A percentile compares a stretch with the other conserved stretches of the same genome.
Evolutionary conservation across 106 monocot species (phyloP).

Genomic region (Dendrobium officinale): DNA sequence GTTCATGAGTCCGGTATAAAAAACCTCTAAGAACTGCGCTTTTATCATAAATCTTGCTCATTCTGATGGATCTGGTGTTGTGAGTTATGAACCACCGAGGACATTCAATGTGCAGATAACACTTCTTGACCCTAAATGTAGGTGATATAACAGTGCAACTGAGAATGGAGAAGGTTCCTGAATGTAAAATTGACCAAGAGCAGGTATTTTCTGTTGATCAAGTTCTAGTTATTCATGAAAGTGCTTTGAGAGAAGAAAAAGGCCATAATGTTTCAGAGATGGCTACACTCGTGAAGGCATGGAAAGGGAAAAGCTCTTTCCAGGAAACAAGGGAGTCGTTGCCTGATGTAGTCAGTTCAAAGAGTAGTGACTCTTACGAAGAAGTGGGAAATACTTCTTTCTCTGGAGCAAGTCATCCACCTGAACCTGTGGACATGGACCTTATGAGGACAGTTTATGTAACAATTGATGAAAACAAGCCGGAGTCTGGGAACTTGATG

Average conservation of each 20-base stretch:
- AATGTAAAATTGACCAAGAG: slow-evolving; percentile 8
- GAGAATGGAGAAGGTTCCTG: slow-evolving; percentile 27
- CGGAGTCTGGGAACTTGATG: slow-evolving; percentile 36
- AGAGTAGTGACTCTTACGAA: slow-evolving; percentile 44
- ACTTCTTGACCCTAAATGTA: not conserved
- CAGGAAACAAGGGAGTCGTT: slow-evolving; percentile 28
- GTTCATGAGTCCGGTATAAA: not conserved
- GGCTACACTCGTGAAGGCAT: slow-evolving; percentile 11
- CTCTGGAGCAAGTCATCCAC: slow-evolving; percentile 87
- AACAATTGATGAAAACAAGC: slow-evolving; percentile 50
- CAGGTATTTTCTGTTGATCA: slow-evolving; percentile 3
- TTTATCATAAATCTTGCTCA: not conserved
- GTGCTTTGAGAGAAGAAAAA: slow-evolving; percentile 15
- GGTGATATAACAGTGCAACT: slow-evolving; percentile 15
- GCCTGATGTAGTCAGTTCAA: slow-evolving; percentile 33
- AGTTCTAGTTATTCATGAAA: not conserved
- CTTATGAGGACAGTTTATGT: slow-evolving; percentile 73
- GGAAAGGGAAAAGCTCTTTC: slow-evolving; percentile 34
- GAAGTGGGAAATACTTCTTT: slow-evolving; percentile 47
- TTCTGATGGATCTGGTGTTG: not conserved
- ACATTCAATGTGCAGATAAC: not conserved
- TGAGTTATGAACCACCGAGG: not conserved
- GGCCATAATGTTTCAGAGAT: slow-evolving; percentile 15
- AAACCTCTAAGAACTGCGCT: not conserved
- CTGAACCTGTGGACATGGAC: slow-evolving; percentile 80